Evolutionary conservation across 176 grass and related monocot genomes (phyloP).

Genomic region (Cenchrus purpureus): DNA sequence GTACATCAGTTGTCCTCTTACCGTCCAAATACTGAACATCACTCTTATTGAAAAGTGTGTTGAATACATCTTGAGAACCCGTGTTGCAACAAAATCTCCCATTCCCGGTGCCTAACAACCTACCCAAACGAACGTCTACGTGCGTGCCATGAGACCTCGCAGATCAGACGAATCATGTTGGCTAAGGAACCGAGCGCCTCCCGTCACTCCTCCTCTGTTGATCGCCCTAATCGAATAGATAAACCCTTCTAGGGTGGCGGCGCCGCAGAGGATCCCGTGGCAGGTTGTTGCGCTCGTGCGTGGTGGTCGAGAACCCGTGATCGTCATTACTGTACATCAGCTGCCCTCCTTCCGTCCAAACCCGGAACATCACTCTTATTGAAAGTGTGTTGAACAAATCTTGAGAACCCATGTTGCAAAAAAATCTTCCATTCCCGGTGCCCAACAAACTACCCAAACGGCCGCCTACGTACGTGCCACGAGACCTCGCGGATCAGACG

Average conservation of each 20-base stretch:
- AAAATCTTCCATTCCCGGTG: no score
- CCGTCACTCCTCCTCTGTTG: not conserved
- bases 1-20: no score
- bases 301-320: not conserved
- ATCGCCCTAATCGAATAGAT: not conserved
- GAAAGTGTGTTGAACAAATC: no score
- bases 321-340: no score
- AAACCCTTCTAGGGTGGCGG: conserved; percentile 16
- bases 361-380: not conserved
- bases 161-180: not conserved
- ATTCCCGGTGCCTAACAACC: not conserved
- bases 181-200: not conserved
- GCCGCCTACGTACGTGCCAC: no score
- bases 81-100: not conserved
- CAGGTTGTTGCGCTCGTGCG: not conserved
- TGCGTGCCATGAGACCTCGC: not conserved
- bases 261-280: conserved; percentile 42
- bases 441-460: not conserved
- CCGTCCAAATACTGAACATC: not conserved
- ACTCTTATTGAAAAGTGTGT: no score
- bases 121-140: not conserved
- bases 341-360: not conserved
- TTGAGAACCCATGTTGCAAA: not conserved
- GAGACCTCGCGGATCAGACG: no score
- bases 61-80: no score